Evolutionary conservation across 2,329 filamentous ascomycete genomes (phyloP).

Genomic region (Aureobasidium leucospermi): DNA sequence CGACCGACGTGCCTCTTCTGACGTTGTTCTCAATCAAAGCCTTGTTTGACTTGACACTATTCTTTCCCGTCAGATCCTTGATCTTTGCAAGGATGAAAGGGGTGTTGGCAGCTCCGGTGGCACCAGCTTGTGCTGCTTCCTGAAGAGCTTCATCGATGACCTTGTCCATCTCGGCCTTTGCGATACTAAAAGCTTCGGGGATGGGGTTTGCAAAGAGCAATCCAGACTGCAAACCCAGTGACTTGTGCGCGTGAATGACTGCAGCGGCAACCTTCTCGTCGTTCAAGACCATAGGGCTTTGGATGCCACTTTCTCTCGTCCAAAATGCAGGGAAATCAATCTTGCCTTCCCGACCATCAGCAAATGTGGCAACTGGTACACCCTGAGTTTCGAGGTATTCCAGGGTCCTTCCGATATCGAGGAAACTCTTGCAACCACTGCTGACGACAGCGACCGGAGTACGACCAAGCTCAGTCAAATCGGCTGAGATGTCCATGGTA

Average conservation of each 20-base stretch:
- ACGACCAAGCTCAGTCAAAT: slow-evolving; percentile 85
- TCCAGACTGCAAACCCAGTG: slow-evolving; percentile 66
- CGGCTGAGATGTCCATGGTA: slow-evolving; percentile 89
- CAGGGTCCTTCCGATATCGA: slow-evolving; percentile 83
- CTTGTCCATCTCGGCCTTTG: slow-evolving; percentile 61
- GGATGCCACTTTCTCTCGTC: slow-evolving; percentile 75
- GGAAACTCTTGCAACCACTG: slow-evolving; percentile 90
- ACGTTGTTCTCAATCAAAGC: slow-evolving; percentile 63
- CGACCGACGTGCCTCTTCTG: slow-evolving; percentile 55
- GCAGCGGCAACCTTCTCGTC: slow-evolving; percentile 77
- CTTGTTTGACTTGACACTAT: slow-evolving; percentile 67
- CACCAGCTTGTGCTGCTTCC: slow-evolving; percentile 58
- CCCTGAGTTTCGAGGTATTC: slow-evolving; percentile 71
- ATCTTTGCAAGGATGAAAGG: slow-evolving; percentile 76
- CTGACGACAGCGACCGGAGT: slow-evolving; percentile 83
- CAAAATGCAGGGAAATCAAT: slow-evolving; percentile 92
- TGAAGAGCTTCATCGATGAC: slow-evolving; percentile 61
- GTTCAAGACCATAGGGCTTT: slow-evolving; percentile 67
- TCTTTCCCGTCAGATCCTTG: slow-evolving; percentile 65
- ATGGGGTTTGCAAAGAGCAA: slow-evolving; percentile 87
- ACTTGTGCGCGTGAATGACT: slow-evolving; percentile 75
- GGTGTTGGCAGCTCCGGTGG: slow-evolving; percentile 69
- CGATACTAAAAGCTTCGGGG: slow-evolving; percentile 61
- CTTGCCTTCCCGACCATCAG: slow-evolving; percentile 63
- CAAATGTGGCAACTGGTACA: slow-evolving; percentile 81